Base-by-base conservation (phyloP, 768 basidiomycete genomes). In the Coprinopsis marcescibilis region DNA sequence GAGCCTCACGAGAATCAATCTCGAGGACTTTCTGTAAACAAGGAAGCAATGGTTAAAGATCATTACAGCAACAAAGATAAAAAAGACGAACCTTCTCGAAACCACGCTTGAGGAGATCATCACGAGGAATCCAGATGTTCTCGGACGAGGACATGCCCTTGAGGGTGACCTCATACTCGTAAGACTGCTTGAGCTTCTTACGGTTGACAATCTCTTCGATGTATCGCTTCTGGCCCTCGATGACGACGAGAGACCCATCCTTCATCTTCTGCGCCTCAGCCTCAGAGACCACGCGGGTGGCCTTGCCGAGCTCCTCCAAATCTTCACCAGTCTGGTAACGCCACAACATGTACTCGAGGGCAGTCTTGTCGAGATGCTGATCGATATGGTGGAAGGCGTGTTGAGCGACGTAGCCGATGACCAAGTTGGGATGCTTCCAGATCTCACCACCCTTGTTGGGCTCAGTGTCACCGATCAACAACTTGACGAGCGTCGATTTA, bases 301-400 rank as follows among this genome's bases (percentile, higher is more conserved):
- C 92, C 80, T 96, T 97, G 70, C 70, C 71, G 81, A 97, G 79
- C 75, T 96, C 94, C 72, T 97, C 94, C 65, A 96, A 70, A 76
- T 97, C 94, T 69, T 97, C 94, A 67, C 94, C 94, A 49, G 94
- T 97, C 80, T 97, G 94, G 83, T 96, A 97, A 72, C 94, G 93
- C 94, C 94, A 97, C 55, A 97, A 74, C 90, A 97, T 92, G 79
- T 97, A 97, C 73, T 97, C 94, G 58, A 97, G 84, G 41, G 94
- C 90, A 12, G 94, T 97, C 80, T 93, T 95, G 79, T 97, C 94
- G 63, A 97, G 89, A 64, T 97, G 94, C 67, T 91, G 73, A 66
- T 97, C 94, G 62, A 97, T 97, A 68, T 97, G 94, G 77, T 97
- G 94, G 93, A 97, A 97, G 52, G 94, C 94, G 69, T 97, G 94